Evolutionary conservation across 106 monocot genomes (phyloP).

Genomic region (Acanthochlamys bracteata): DNA sequence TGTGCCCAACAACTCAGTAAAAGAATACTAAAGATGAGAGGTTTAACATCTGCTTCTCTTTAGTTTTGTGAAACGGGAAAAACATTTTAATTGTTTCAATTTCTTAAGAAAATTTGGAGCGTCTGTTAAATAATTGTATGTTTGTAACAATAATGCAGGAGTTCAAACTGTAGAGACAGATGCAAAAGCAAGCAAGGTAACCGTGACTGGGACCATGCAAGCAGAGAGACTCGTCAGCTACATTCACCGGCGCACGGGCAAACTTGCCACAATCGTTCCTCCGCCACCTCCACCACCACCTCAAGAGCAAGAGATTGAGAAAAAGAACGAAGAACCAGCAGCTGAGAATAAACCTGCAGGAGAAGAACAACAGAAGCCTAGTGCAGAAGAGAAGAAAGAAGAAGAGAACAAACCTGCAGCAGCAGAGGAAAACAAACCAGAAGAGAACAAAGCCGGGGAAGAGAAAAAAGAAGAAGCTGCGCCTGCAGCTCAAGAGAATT

Average conservation of each 20-base stretch:
- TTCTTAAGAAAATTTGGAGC: too few species aligned
- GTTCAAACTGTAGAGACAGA: conserved; percentile 77
- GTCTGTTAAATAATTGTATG: too few species aligned
- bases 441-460: conserved; percentile 12
- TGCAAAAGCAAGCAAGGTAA: conserved; percentile 44
- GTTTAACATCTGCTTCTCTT: too few species aligned
- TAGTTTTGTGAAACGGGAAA: too few species aligned
- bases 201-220: conserved; percentile 69
- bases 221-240: conserved; percentile 55
- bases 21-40: conserved; percentile 79
- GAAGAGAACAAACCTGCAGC: conserved; percentile 9
- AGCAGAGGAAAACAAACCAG: conserved; percentile 12
- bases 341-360: conserved; percentile 17
- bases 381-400: not conserved
- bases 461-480: conserved; percentile 21
- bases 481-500: conserved; percentile 5
- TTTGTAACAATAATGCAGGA: too few species aligned
- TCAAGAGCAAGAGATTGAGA: conserved; percentile 33
- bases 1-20: conserved; percentile 74
- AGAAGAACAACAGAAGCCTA: not conserved
- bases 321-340: conserved; percentile 23
- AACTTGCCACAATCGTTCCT: conserved; percentile 57
- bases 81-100: too few species aligned
- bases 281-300: conserved; percentile 34
- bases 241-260: conserved; percentile 63